A percentile compares a stretch with the other conserved stretches of the same genome.
Evolutionary conservation across 352 stramenopile genomes (phyloP).

Genomic region (Phytophthora citrophthora): DNA sequence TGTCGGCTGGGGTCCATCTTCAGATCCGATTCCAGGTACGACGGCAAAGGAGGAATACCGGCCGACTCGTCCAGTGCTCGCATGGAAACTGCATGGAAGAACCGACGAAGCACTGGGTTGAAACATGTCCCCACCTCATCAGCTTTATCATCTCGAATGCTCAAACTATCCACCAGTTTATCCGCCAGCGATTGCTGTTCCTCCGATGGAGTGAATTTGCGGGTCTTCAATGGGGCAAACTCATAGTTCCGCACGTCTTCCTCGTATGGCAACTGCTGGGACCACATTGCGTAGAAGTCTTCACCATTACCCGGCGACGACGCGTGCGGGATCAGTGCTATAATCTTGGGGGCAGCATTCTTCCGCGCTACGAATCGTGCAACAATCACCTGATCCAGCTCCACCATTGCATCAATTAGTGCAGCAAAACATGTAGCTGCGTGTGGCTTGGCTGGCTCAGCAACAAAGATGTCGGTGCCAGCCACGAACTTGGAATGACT

Average conservation of each 20-base stretch:
- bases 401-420: constrained; percentile 70
- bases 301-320: constrained; percentile 35
- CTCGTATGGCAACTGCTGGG: constrained; percentile 78
- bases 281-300: constrained; percentile 78
- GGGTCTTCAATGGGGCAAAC: constrained; percentile 67
- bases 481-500: constrained; percentile 63
- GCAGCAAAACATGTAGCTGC: constrained; percentile 67
- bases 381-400: constrained; percentile 66
- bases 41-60: constrained; percentile 51
- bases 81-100: constrained; percentile 69
- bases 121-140: constrained; percentile 67
- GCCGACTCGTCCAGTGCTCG: constrained; percentile 64
- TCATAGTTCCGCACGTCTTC: constrained; percentile 84
- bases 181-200: constrained; percentile 71
- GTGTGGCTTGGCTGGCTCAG: constrained; percentile 73
- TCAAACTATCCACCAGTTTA: constrained; percentile 77
- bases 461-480: constrained; percentile 75
- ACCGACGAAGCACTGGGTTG: constrained; percentile 74
- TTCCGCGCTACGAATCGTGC: constrained; percentile 82
- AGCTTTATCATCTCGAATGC: constrained; percentile 67
- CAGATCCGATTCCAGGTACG: constrained; percentile 64
- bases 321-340: constrained; percentile 69
- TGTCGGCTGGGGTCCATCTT: constrained; percentile 62
- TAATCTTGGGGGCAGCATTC: constrained; percentile 79
- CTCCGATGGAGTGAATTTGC: constrained; percentile 55